Conservation (phyloP, 352 stramenopile genomes). For the Phytophthora citrophthora region DNA sequence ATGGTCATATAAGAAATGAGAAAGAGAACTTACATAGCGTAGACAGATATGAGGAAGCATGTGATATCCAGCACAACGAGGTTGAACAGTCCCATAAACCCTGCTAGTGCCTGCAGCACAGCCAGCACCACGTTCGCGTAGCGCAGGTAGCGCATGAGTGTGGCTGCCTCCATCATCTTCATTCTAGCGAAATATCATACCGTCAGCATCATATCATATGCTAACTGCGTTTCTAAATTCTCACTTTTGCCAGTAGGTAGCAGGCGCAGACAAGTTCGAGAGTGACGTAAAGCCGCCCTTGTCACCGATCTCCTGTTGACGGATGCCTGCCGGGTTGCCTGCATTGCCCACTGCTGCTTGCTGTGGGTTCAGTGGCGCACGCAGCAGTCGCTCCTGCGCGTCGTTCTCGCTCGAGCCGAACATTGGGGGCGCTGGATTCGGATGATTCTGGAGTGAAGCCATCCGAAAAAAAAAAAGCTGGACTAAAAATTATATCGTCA, state of each 20-base stretch:
- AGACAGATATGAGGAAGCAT: constrained; percentile 88
- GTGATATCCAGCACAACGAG: constrained; percentile 87
- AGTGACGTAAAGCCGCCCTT: constrained; percentile 44
- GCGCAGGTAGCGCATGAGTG: constrained; percentile 81
- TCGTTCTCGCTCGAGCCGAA: constrained; percentile 35
- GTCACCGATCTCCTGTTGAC: constrained; percentile 34
- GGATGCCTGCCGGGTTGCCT: constrained; percentile 25
- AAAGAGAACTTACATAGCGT: constrained; percentile 73
- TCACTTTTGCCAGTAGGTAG: constrained; percentile 54
- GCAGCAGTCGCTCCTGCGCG: constrained; percentile 34
- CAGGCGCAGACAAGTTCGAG: constrained; percentile 32
- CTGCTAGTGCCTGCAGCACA: constrained; percentile 80
- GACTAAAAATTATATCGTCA: not conserved
- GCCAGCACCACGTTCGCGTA: constrained; percentile 86
- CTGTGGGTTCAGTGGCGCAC: constrained; percentile 45
- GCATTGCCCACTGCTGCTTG: constrained; percentile 23
- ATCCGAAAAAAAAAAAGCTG: not conserved
- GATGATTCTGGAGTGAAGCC: constrained; percentile 5
- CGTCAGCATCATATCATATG: not conserved
- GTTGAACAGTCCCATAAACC: constrained; percentile 87
- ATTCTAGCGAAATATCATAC: constrained; percentile 43
- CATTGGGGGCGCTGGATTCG: constrained; percentile 24
- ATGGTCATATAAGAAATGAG: constrained; percentile 3
- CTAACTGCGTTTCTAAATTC: constrained; percentile 17
- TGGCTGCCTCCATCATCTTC: constrained; percentile 69